phyloP scores from a whole-genome alignment of 169 alveolate species.

The Neospora caninum region DNA sequence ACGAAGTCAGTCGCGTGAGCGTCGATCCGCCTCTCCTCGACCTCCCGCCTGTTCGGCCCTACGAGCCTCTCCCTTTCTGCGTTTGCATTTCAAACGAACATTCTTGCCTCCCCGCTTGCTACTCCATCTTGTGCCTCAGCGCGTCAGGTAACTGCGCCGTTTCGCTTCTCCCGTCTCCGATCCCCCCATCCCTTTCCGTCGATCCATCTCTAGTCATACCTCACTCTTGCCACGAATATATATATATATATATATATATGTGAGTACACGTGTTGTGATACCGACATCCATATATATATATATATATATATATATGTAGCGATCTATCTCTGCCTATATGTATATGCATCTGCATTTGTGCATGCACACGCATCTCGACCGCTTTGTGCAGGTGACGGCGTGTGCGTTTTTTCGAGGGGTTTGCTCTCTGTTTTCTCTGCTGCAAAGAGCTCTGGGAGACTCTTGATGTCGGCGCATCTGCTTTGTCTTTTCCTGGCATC shows the following conservation, averaged over 20 bases:
- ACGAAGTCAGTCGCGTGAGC: slow-evolving; percentile 5
- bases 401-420: not conserved
- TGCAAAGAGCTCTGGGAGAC: too few species aligned
- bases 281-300: not conserved
- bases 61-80: slow-evolving; percentile 56
- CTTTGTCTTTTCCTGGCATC: not conserved
- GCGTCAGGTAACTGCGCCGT: slow-evolving; percentile 46
- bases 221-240: not conserved
- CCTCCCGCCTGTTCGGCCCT: slow-evolving; percentile 68
- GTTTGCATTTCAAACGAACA: slow-evolving; percentile 64
- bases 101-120: slow-evolving; percentile 54
- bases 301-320: not conserved
- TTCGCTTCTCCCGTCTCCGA: not conserved
- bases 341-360: too few species aligned
- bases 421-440: not conserved
- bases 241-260: slow-evolving; percentile 2
- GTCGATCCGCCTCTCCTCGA: slow-evolving; percentile 66
- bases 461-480: not conserved
- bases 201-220: not conserved
- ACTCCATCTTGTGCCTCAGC: slow-evolving; percentile 59
- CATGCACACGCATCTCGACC: too few species aligned
- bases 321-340: not conserved
- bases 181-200: not conserved
- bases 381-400: too few species aligned
- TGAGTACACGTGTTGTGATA: not conserved